phyloP scores from a whole-genome alignment of 306 rosid genomes.

The Rosa chinensis region DNA sequence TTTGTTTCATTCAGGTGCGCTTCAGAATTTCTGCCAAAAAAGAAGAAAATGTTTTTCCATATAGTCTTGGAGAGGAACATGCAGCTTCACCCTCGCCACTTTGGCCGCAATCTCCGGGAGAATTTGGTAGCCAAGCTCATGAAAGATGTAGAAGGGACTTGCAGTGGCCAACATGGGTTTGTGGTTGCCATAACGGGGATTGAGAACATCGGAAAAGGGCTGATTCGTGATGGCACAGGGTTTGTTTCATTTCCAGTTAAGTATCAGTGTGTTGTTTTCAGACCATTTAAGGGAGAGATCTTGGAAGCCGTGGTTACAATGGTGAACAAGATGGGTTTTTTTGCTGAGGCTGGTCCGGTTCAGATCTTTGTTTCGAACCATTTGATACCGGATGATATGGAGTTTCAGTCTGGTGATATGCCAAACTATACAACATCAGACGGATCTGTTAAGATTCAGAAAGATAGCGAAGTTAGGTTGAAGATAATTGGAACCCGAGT shows the following conservation, averaged over 20 bases:
- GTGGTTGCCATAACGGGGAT: conserved; percentile 96
- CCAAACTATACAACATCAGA: conserved; percentile 96
- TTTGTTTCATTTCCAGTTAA: conserved; percentile 92
- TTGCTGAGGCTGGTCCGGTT: conserved; percentile 99
- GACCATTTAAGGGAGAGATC: conserved; percentile 97
- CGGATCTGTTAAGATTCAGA: conserved; percentile 97
- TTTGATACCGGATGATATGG: conserved; percentile 99
- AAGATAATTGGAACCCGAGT: conserved; percentile 97
- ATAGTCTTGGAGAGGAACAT: conserved; percentile 91
- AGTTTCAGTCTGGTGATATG: conserved; percentile 90
- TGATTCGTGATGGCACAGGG: conserved; percentile 95
- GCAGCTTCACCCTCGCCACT: conserved; percentile 96
- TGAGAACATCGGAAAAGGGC: conserved; percentile 79
- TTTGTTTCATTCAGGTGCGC: background rate
- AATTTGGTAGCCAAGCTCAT: conserved; percentile 84
- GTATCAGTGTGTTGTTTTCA: conserved; percentile 95
- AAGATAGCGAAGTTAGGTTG: conserved; percentile 93
- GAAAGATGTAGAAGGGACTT: conserved; percentile 98
- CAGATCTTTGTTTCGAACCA: conserved; percentile 97
- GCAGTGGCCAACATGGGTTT: conserved; percentile 97
- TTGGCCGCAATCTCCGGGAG: conserved; percentile 88
- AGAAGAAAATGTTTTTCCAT: conserved; percentile 75
- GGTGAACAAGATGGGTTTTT: conserved; percentile 99
- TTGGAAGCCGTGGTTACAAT: conserved; percentile 93
- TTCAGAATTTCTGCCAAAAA: background rate